These are phyloP conservation scores for Metarhizium album DNA, from an alignment of 2,329 filamentous ascomycete species.

Conservation along the genomic window DNA sequence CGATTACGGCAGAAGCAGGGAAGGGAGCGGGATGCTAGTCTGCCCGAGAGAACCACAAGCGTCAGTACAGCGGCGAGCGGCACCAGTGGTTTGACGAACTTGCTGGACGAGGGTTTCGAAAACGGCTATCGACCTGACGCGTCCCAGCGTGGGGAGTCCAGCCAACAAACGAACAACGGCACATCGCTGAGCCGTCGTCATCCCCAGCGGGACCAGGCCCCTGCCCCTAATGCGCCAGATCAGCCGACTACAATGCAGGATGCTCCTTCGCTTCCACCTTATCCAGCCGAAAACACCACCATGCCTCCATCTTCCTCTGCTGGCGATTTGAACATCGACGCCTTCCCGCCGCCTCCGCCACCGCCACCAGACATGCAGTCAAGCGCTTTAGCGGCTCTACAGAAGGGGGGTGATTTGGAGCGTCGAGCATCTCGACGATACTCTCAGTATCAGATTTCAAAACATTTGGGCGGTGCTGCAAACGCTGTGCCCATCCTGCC, in stretches of 20 bases:
- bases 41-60: constrained; percentile 43
- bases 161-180: constrained; percentile 19
- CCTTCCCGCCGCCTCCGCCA: constrained; percentile 56
- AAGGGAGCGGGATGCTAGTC: constrained; percentile 39
- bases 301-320: constrained; percentile 29
- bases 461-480: constrained; percentile 71
- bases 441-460: constrained; percentile 93
- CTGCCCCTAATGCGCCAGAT: constrained; percentile 40
- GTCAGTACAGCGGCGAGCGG: constrained; percentile 47
- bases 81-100: constrained; percentile 42
- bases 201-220: constrained; percentile 40
- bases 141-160: constrained; percentile 19
- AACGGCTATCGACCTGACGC: constrained; percentile 35
- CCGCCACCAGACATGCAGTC: constrained; percentile 72
- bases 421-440: constrained; percentile 86
- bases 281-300: constrained; percentile 49
- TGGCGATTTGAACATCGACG: constrained; percentile 46
- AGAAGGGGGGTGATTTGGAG: constrained; percentile 86
- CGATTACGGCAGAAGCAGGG: constrained; percentile 59
- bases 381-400: constrained; percentile 81
- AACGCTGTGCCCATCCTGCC: constrained; percentile 82
- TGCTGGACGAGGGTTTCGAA: constrained; percentile 50
- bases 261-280: constrained; percentile 63
- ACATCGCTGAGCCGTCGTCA: constrained; percentile 38
- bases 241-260: constrained; percentile 65